Evolutionary conservation across 176 grass and related monocot genomes (phyloP), one percentile per base, ranked within the genome.

Genomic region (Ananas comosus): DNA sequence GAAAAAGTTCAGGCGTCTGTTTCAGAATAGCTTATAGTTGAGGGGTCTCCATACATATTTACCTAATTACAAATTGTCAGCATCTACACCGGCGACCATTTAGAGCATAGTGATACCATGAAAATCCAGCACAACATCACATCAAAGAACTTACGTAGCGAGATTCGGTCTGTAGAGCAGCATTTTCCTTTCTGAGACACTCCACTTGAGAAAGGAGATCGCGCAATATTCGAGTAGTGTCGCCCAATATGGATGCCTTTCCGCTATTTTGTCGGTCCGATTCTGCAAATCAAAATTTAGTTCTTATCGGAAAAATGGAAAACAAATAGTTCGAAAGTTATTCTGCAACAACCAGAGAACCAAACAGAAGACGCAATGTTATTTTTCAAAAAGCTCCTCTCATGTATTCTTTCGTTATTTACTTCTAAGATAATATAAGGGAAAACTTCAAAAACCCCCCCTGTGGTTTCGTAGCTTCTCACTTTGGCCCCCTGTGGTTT

Each of bases 121-220:
- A 9, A 18, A 61, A 61, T 18, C 16, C 21, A n/a, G 56, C 56
- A 61, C 21, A 19, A 16, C 21, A 16, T 56, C 53, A 12, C 72
- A 53, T 50, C n/a, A 11, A 0, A 66, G 48, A 85, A 85, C 89
- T 91, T 78, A 91, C 89, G 65, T 91, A 91, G 73, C 70, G 85
- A 19, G 48, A 66, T 74, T 91, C 82, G 22, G 73, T 69, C 75
- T 80, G 63, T 79, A 91, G 77, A 80, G 82, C 22, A 53, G 70
- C 67, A 63, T 88, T 83, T 78, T 91, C 85, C 73, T 88, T 85
- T 48, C 82, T 85, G 66, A 88, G 79, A 88, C 76, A 83, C 63
- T 88, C 85, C 51, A 88, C 82, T 78, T 88, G 82, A 61, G 82
- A 63, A 66, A 80, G 7, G 66, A 91, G 80, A 80, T 85, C 89